These are phyloP conservation scores for Kentomonas sorsogonicus DNA, from an alignment of 208 protist genomes.

Conservation along the genomic window DNA sequence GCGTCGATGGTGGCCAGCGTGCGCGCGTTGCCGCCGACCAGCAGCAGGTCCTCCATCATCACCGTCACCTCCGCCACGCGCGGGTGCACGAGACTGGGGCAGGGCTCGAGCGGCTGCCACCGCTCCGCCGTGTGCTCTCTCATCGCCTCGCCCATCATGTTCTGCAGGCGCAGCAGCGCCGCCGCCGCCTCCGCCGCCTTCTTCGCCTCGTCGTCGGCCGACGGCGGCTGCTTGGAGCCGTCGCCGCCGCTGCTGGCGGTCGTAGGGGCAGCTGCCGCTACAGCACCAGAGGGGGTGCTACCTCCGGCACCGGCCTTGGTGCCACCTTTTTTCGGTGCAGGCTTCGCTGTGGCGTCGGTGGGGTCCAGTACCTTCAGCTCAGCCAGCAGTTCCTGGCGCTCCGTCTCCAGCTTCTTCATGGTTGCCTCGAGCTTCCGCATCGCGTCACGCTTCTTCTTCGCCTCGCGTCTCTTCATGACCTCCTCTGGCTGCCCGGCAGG, in stretches of 20 bases:
- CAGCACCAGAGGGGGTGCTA: no score
- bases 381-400: no score
- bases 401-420: no score
- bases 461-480: conserved; percentile 7
- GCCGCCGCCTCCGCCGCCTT: conserved; percentile 32
- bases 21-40: conserved; percentile 75
- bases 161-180: conserved; percentile 13
- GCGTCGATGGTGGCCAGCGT: conserved; percentile 58
- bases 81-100: conserved; percentile 43
- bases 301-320: no score
- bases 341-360: no score
- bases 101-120: not conserved
- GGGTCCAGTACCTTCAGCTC: no score
- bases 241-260: not conserved
- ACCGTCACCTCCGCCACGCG: conserved; percentile 63
- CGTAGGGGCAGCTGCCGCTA: not conserved
- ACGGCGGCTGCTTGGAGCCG: no score
- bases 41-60: conserved; percentile 68
- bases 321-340: no score
- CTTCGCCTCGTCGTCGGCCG: conserved; percentile 4
- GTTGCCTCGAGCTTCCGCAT: conserved; percentile 3
- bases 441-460: conserved; percentile 7
- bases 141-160: conserved; percentile 23
- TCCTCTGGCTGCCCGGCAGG: no score
- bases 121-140: conserved; percentile 17